These are phyloP conservation scores for Tuber brumale DNA, from an alignment of 495 filamentous ascomycete species.

Conservation along the genomic window DNA sequence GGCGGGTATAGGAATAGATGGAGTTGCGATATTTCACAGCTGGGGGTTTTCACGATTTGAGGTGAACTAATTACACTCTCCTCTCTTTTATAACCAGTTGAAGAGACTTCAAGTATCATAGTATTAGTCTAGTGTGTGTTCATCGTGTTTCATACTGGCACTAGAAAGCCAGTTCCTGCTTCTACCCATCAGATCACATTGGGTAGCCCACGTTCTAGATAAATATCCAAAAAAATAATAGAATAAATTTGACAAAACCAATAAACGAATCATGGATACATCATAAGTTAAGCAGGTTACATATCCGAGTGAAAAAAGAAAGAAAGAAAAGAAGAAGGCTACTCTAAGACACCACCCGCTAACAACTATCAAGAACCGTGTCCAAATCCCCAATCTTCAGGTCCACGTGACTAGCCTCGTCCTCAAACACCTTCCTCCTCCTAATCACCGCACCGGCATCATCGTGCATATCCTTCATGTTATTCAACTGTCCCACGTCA, in stretches of 20 bases:
- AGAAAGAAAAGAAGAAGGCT: background rate
- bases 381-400: constrained; percentile 1
- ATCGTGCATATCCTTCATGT: background rate
- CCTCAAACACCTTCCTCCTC: constrained; percentile 4
- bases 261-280: background rate
- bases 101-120: background rate
- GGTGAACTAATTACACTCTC: background rate
- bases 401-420: background rate
- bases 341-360: background rate
- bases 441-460: background rate
- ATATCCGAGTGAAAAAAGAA: background rate
- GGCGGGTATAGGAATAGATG: no score
- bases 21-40: background rate
- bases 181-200: background rate
- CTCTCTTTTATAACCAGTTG: background rate
- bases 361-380: background rate
- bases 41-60: background rate
- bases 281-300: background rate
- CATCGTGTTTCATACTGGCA: background rate
- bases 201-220: background rate
- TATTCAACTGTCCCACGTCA: background rate
- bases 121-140: background rate
- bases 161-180: background rate
- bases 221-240: background rate
- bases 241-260: background rate